Conservation (phyloP, 2,329 filamentous ascomycete species). For the Pleomassaria siparia region DNA sequence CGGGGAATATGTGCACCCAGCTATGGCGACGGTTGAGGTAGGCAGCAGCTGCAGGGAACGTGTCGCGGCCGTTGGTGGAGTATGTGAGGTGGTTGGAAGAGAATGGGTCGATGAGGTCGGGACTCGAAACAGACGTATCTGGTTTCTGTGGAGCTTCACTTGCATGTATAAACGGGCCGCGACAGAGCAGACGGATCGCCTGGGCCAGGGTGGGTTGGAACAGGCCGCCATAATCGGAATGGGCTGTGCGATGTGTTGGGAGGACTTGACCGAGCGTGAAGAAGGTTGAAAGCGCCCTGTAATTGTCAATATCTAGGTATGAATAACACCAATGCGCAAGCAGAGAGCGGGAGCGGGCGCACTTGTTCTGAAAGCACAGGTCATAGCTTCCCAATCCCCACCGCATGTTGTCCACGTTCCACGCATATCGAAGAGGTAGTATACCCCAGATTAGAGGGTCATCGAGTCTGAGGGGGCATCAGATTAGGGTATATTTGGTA, state of each 20-base stretch:
- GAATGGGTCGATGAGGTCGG: constrained; percentile 56
- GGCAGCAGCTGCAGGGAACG: constrained; percentile 69
- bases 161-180: constrained; percentile 49
- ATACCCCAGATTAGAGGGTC: constrained; percentile 94
- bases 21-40: constrained; percentile 69
- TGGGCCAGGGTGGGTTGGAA: constrained; percentile 89
- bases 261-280: constrained; percentile 89
- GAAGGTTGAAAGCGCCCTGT: constrained; percentile 70
- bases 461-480: constrained; percentile 66
- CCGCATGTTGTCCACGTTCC: constrained; percentile 73
- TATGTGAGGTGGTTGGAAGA: constrained; percentile 57
- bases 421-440: constrained; percentile 72
- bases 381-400: constrained; percentile 94
- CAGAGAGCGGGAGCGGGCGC: constrained; percentile 12
- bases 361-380: constrained; percentile 91
- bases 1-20: constrained; percentile 96
- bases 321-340: background rate
- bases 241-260: constrained; percentile 77
- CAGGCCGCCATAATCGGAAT: constrained; percentile 79
- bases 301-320: constrained; percentile 15
- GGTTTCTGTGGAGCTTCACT: constrained; percentile 28
- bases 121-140: constrained; percentile 25
- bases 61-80: constrained; percentile 67
- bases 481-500: constrained; percentile 7
- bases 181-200: constrained; percentile 79